Evolutionary conservation across 2,329 filamentous ascomycete genomes (phyloP).

Genomic region (Epichloe coenophiala): DNA sequence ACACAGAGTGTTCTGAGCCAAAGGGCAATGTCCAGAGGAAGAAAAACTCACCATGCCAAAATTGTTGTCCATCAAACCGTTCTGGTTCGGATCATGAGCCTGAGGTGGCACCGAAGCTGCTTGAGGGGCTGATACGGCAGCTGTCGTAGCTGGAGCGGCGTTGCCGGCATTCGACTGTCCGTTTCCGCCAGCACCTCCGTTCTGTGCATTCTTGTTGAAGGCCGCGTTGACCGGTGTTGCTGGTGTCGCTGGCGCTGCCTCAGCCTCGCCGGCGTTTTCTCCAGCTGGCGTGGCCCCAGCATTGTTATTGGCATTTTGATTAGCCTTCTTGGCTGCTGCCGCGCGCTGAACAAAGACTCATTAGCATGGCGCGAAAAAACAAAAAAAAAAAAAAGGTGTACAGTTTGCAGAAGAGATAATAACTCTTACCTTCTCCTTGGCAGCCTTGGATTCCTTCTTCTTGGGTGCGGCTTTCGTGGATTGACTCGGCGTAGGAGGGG

Average conservation of each 20-base stretch:
- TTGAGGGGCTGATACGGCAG: constrained; percentile 16
- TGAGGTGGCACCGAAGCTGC: constrained; percentile 20
- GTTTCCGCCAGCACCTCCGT: constrained; percentile 15
- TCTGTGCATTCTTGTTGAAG: constrained; percentile 27
- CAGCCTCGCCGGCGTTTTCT: constrained; percentile 41
- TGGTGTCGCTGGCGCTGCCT: constrained; percentile 49
- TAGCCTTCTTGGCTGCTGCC: constrained; percentile 48
- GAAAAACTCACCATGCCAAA: constrained; percentile 31
- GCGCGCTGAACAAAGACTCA: constrained; percentile 23
- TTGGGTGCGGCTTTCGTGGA: constrained; percentile 60
- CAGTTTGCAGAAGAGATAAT: neutral
- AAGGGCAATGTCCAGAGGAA: too few species aligned
- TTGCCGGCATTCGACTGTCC: constrained; percentile 11
- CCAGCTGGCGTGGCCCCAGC: constrained; percentile 41
- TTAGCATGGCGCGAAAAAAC: neutral
- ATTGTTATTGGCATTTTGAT: constrained; percentile 32
- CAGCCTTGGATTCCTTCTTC: constrained; percentile 57
- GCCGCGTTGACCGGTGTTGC: constrained; percentile 44
- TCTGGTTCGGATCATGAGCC: constrained; percentile 33
- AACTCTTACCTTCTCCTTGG: constrained; percentile 52
- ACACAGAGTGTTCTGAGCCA: neutral
- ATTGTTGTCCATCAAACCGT: constrained; percentile 34
- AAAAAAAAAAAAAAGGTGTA: too few species aligned
- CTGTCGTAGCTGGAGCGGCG: constrained; percentile 10
- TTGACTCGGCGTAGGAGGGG: constrained; percentile 66